Evolutionary conservation across 2,329 filamentous ascomycete genomes (phyloP), one percentile per base, ranked within the genome.

Genomic region (Triangularia setosa): DNA sequence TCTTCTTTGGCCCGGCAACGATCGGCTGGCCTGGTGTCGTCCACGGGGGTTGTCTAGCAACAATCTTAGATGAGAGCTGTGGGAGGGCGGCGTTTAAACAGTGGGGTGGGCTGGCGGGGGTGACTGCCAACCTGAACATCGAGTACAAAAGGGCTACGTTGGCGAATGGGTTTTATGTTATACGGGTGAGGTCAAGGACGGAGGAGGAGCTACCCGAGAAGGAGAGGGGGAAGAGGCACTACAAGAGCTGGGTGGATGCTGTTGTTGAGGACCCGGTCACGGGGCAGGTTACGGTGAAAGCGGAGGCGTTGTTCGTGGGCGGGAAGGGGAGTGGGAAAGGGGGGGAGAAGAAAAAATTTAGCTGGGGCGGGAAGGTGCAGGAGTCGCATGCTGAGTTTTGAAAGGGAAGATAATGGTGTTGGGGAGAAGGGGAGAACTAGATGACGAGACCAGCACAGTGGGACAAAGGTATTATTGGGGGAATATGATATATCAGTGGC

Each of bases 11-110:
- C 6, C 75, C 79, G n/a, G 84, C 80, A 1, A 73, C 89, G 21
- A 79, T 83, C 57, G 90, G 91, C 3, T 93, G 89, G 88, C 90
- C 90, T 1, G 83, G 84, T 12, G 80, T 90, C 48, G 86, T 87
- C 60, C 90, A 94, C 77, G 90, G 90, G 62, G 90, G 90, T 14
- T 80, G 83, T 6, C 80, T 90, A 58, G 88, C 87, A 7, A 92
- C 87, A 0, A 75, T 91, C 3, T 76, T 93, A 40, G 85, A 91
- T 73, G 90, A 93, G 78, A 84, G 83, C 60, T 80, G 91, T 66
- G 86, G 87, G n/a, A 80, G 88, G 53, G 87, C 85, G 65, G 86
- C 85, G 11, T 77, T 86, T 62, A 61, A 62, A 61, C 63, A 69
- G 60, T 71, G 70, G 70, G 69, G 68, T 0, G 70, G 68, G 2